Evolutionary conservation across 1,139 yeast genomes (phyloP), one percentile per base, ranked within the genome.

Genomic region (Nakaseomyces delphensis): DNA sequence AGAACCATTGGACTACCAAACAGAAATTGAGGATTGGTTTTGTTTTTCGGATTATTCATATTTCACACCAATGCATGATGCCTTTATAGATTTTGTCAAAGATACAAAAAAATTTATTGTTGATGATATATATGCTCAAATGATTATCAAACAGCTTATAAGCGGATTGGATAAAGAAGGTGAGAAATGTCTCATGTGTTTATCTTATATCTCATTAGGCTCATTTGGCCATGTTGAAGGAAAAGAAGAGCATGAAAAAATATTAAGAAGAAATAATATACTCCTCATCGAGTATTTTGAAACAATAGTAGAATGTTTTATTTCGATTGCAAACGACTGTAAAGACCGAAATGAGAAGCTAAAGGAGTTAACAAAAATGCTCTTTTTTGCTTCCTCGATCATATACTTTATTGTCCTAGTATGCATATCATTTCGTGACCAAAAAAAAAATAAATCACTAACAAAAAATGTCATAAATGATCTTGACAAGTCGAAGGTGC

Each of bases 1-100:
- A 10, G 82, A 77, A 45, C 53, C 57, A 20, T 67, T 65, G 4
- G 53, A 57, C 0, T 61, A 79, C 21, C 57, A 58, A 10, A 60
- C 63, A 4, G 86, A 80, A 49, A 48, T 81, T 16, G 67, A 70
- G 33, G 81, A 79, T 40, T 82, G 93, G 93, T 82, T 82, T 52
- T 67, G 74, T 4, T 55, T 56, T 35, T 61, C 67, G 38, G 91
- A 82, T 55, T 66, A 74, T 42, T 44, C 42, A 4, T 39, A 45
- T 19, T 44, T 60, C n/a, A 45, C 49, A 2, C 49, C 43, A 25
- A 36, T 49, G 2, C 46, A 47, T 27, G 36, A 41, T 11, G 43
- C 49, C 24, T 59, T 58, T 38, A 51, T 52, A 13, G 42, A 49
- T 13, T 36, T 46, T 29, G 50, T 48, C 1, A 28, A 41, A 4